A percentile compares a stretch with the other conserved stretches of the same genome.
Conservation (phyloP, 306 rosid genomes). For the Pueraria montana region DNA sequence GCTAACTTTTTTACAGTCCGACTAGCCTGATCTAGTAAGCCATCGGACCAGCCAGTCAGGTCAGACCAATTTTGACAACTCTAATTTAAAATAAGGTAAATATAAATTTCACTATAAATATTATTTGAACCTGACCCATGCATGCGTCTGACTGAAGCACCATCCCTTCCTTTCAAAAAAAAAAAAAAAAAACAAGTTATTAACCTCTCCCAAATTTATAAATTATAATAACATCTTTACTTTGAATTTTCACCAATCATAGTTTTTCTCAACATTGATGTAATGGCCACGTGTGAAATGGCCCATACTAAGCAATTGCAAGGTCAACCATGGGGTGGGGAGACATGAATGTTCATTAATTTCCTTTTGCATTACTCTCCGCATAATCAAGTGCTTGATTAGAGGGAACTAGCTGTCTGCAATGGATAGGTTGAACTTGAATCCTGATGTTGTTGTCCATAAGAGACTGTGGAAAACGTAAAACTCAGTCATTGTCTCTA, state of each 20-base stretch:
- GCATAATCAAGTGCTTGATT: constrained; percentile 14
- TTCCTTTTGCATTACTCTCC: constrained; percentile 29
- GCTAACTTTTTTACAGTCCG: no score
- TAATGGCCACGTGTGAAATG: constrained; percentile 10
- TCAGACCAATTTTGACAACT: no score
- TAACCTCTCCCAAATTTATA: no score
- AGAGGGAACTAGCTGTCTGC: constrained; percentile 7
- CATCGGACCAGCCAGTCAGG: no score
- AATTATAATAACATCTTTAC: neutral
- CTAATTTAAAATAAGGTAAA: no score
- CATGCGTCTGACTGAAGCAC: no score
- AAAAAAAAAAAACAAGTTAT: no score
- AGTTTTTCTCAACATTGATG: neutral
- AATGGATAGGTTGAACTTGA: neutral
- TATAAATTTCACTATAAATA: no score
- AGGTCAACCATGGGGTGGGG: constrained; percentile 45
- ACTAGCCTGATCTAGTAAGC: no score
- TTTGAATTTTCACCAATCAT: neutral
- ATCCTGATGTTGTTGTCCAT: constrained; percentile 45
- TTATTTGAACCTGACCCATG: no score
- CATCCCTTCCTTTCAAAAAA: no score
- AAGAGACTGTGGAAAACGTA: constrained; percentile 43
- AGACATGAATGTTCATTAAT: neutral
- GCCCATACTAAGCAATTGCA: constrained; percentile 46
- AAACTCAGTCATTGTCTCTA: constrained; percentile 56